Evolutionary conservation across 139 green algal species (phyloP).

Genomic region (Micractinium conductrix): DNA sequence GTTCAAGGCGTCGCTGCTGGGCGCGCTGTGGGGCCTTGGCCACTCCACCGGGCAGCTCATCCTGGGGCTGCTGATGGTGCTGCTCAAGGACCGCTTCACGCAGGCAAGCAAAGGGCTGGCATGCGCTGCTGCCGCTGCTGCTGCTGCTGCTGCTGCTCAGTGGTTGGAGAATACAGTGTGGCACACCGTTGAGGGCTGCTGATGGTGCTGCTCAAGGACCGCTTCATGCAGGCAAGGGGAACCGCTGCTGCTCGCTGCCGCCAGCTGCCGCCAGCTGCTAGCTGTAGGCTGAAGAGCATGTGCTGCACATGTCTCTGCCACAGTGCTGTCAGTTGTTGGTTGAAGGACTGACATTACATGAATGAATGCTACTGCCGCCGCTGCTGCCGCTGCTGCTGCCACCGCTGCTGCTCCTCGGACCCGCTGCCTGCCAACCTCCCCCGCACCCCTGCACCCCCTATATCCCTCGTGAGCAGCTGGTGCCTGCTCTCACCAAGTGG

Average conservation of each 20-base stretch:
- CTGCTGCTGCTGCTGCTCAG: too few relatives aligned
- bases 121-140: too few relatives aligned
- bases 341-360: too few relatives aligned
- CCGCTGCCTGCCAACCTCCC: neutral
- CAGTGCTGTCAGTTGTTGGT: too few relatives aligned
- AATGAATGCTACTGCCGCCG: too few relatives aligned
- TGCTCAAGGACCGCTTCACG: conserved; percentile 73
- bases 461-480: conserved; percentile 45
- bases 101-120: neutral
- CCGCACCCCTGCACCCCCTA: neutral
- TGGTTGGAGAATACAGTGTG: too few relatives aligned
- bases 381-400: too few relatives aligned
- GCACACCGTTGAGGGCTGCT: too few relatives aligned
- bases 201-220: conserved; percentile 85
- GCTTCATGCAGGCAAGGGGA: conserved; percentile 36
- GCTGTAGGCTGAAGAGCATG: too few relatives aligned
- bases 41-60: conserved; percentile 97
- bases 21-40: conserved; percentile 97
- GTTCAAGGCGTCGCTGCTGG: conserved; percentile 79
- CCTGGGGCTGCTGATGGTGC: conserved; percentile 91
- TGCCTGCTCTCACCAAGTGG: conserved; percentile 81
- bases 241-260: too few relatives aligned
- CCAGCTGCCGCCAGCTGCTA: too few relatives aligned
- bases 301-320: too few relatives aligned
- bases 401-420: neutral